Evolutionary conservation across 257 asterid genomes (phyloP).

Genomic region (Solanum sejunctum): DNA sequence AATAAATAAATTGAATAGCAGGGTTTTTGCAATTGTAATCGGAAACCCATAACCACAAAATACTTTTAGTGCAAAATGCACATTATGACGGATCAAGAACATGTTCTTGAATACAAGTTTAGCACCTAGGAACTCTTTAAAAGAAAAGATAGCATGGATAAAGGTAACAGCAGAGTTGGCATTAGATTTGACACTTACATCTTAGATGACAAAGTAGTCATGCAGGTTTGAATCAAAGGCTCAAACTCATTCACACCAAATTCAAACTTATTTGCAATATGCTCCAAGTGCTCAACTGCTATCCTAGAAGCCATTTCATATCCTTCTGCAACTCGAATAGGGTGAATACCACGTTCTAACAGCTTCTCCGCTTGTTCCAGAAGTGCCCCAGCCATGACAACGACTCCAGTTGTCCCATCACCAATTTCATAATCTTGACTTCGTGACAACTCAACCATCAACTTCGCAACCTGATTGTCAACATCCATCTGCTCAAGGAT

Average conservation of each 20-base stretch:
- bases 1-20: background rate
- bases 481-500: conserved; percentile 95
- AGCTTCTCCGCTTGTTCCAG: conserved; percentile 82
- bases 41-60: background rate
- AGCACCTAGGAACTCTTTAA: background rate
- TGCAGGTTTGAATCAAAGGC: conserved; percentile 72
- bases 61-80: background rate
- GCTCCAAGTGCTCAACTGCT: conserved; percentile 74
- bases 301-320: conserved; percentile 83
- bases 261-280: conserved; percentile 53
- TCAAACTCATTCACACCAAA: conserved; percentile 36
- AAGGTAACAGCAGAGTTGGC: background rate
- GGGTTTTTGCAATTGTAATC: background rate
- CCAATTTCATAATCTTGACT: conserved; percentile 97
- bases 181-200: conserved; percentile 42
- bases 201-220: conserved; percentile 91
- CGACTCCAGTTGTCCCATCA: conserved; percentile 93
- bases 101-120: background rate
- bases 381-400: conserved; percentile 94
- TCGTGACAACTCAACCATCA: conserved; percentile 82
- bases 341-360: conserved; percentile 81
- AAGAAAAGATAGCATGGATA: background rate
- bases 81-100: background rate
- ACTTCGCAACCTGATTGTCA: conserved; percentile 84
- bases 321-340: conserved; percentile 88